phyloP scores from a whole-genome alignment of 2,329 filamentous ascomycete genomes.

The Aspergillus hortae region DNA sequence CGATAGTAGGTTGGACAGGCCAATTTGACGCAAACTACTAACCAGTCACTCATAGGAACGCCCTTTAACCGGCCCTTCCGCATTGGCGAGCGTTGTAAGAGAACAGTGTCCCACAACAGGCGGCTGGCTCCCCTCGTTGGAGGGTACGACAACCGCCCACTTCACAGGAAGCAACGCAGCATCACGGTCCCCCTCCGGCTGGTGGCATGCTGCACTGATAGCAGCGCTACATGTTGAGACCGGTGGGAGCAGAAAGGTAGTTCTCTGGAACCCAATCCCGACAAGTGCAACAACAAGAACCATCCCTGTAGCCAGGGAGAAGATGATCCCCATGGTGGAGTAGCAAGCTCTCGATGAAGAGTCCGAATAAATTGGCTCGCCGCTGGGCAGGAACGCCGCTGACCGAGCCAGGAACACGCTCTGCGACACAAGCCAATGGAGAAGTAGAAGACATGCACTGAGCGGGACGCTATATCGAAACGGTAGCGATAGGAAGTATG shows the following conservation, averaged over 20 bases:
- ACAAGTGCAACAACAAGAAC: not conserved
- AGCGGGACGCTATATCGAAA: constrained; percentile 29
- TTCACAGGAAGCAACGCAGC: not conserved
- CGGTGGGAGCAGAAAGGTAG: not conserved
- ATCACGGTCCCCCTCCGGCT: not conserved
- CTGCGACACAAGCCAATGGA: not conserved
- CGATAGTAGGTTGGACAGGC: too few species aligned
- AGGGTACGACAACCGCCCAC: not conserved
- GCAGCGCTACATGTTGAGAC: not conserved
- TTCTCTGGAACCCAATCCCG: not conserved
- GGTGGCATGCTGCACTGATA: not conserved
- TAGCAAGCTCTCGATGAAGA: not conserved
- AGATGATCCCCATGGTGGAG: not conserved
- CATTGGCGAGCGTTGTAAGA: too few species aligned
- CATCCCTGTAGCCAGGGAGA: not conserved
- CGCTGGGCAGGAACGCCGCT: not conserved
- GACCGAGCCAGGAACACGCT: not conserved
- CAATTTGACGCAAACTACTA: too few species aligned
- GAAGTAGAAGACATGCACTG: not conserved
- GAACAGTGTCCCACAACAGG: too few species aligned
- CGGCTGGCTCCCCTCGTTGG: too few species aligned
- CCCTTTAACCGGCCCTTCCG: too few species aligned
- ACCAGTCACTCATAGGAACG: too few species aligned
- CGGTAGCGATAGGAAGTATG: constrained; percentile 43
- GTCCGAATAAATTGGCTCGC: not conserved